A percentile compares a stretch with the other conserved stretches of the same genome.
phyloP scores from a whole-genome alignment of 2,329 filamentous ascomycete species.

The Aspergillus awamori region DNA sequence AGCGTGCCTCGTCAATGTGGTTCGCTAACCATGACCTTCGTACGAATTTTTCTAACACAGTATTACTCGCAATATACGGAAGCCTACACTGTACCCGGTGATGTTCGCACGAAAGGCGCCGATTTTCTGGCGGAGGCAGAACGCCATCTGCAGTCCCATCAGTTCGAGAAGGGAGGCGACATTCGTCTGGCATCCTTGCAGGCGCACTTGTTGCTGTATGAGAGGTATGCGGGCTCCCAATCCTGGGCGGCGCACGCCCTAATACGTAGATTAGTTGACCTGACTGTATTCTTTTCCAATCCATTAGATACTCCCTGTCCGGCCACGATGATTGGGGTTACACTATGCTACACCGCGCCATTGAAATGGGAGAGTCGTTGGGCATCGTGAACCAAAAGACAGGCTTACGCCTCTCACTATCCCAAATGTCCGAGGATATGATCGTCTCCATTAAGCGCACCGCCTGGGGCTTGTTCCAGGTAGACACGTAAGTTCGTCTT shows the following conservation, averaged over 20 bases:
- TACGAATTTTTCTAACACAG: no score
- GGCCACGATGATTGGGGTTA: conserved; percentile 32
- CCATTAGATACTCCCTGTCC: conserved; percentile 30
- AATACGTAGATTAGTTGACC: not conserved
- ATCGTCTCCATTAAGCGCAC: conserved; percentile 26
- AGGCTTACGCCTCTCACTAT: conserved; percentile 14
- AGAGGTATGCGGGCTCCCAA: conserved; percentile 20
- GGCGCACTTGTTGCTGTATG: conserved; percentile 30
- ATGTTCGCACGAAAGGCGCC: conserved; percentile 29
- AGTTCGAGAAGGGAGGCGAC: conserved; percentile 15
- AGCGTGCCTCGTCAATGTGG: no score
- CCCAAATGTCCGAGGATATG: conserved; percentile 27
- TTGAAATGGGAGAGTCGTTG: conserved; percentile 28
- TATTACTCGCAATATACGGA: conserved; percentile 35
- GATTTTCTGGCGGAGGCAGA: conserved; percentile 33
- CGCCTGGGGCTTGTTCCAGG: conserved; percentile 31
- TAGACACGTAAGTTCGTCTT: conserved; percentile 29
- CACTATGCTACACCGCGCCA: conserved; percentile 31
- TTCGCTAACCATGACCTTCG: no score
- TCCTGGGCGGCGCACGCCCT: not conserved
- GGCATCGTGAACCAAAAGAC: conserved; percentile 24
- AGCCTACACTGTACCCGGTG: conserved; percentile 29
- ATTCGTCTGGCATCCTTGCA: conserved; percentile 27
- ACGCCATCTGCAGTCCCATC: conserved; percentile 18
- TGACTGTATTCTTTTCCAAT: not conserved